Evolutionary conservation across 2,329 filamentous ascomycete species (phyloP), one percentile per base, ranked within the genome.

Genomic region (Aspergillus cejpii): DNA sequence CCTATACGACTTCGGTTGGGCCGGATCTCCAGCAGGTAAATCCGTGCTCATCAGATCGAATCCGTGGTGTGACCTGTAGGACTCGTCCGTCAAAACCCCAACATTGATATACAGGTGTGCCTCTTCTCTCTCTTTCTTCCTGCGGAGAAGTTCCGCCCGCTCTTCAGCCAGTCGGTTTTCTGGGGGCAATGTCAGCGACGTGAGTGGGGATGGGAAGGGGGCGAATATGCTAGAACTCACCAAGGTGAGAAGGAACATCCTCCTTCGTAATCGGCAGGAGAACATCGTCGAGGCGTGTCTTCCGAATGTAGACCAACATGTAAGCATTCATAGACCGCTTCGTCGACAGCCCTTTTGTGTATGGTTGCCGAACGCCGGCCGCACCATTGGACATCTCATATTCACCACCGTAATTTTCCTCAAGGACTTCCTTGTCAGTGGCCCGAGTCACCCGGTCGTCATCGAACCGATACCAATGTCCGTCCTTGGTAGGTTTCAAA

Each of bases 281-380:
- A 38, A 97, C 83, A 53, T 86, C 77, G 60, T 95, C 86, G n/a
- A 94, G 69, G 45, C 84, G 80, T 41, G 84, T 85, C 64, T 95
- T 87, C 37, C 92, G 84, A 53, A 98, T 88, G 62, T 98, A 98
- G 1, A 98, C 94, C 74, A 98, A 71, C 92, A 98, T 98, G 74
- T 98, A 98, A 4, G 92, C 94, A 65, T 90, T 98, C 77, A 83
- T 84, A 2, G 80, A 83, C 37, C 80, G 74, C 58, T 84, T 84
- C 3, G 78, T 76, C 2, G 80, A 83, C 64, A 79, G 75, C 15
- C 77, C 78, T 29, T 80, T 70, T 7, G 80, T 80, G 57, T 83
- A 84, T 1, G 79, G 81, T 55, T 83, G 83, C 44, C 80, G 74
- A 45, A 79, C 74, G 39, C 75, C 76, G 26, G 68, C 53, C n/a